Evolutionary conservation across 2,329 filamentous ascomycete species (phyloP).

Genomic region (Ilyonectria mors-panacis): DNA sequence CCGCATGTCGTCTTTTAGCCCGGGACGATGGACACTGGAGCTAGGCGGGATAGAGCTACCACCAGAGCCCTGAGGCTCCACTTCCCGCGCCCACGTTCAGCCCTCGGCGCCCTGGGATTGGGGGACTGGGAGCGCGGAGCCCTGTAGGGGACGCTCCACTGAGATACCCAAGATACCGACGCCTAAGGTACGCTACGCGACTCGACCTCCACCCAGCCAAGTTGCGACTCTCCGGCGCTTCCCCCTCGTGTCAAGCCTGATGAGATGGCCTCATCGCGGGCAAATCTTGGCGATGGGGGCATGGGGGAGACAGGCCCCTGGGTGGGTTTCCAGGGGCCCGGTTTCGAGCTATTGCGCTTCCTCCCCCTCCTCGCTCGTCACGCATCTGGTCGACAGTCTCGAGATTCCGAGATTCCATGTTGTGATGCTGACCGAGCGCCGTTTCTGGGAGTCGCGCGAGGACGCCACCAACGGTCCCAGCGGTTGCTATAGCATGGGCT

Average conservation of each 20-base stretch:
- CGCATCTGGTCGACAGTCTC: conserved; percentile 23
- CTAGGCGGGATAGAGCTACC: conserved; percentile 4
- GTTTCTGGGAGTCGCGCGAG: conserved; percentile 23
- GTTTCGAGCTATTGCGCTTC: conserved; percentile 14
- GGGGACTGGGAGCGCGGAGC: conserved; percentile 19
- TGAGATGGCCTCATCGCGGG: conserved; percentile 6
- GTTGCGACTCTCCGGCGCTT: neutral
- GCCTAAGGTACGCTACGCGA: conserved; percentile 7
- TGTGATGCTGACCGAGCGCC: conserved; percentile 22
- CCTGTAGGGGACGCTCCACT: conserved; percentile 12
- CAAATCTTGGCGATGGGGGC: conserved; percentile 1
- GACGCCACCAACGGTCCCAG: conserved; percentile 3
- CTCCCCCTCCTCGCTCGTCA: conserved; percentile 28
- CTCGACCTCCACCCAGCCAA: neutral
- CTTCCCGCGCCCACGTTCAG: conserved; percentile 36
- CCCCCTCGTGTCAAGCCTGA: neutral
- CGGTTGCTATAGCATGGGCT: neutral
- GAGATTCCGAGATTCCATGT: conserved; percentile 7
- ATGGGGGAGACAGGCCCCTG: neutral
- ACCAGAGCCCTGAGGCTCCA: conserved; percentile 16
- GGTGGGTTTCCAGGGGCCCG: conserved; percentile 9
- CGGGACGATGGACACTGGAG: neutral
- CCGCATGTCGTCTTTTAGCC: no score
- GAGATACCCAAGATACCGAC: conserved; percentile 8
- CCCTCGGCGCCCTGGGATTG: conserved; percentile 27